Evolutionary conservation across 441 rosid genomes (phyloP).

Genomic region (Populus trichocarpa): DNA sequence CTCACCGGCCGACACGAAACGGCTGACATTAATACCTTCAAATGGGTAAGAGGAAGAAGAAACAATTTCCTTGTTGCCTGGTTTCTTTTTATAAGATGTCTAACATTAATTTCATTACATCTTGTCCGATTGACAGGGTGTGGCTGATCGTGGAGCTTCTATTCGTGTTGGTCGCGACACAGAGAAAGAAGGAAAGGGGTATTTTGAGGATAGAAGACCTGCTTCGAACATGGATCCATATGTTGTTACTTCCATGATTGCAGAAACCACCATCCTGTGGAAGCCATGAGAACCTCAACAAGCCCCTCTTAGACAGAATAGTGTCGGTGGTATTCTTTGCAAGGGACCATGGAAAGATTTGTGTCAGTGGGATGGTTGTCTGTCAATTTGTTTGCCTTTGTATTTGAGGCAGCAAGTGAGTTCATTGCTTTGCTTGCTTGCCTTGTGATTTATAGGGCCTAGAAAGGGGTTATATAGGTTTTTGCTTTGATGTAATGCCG

Average conservation of each 20-base stretch:
- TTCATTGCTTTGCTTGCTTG: neutral
- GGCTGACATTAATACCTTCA: constrained; percentile 63
- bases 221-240: constrained; percentile 69
- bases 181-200: constrained; percentile 53
- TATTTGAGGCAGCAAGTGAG: neutral
- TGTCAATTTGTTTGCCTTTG: neutral
- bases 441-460: neutral
- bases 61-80: too few relatives aligned
- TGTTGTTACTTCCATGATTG: constrained; percentile 40
- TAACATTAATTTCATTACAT: neutral
- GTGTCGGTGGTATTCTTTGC: neutral
- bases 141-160: constrained; percentile 69
- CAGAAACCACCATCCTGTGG: constrained; percentile 55
- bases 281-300: constrained; percentile 19
- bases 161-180: constrained; percentile 67
- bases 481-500: neutral
- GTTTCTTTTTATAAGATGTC: neutral
- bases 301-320: neutral
- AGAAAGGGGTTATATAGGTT: neutral
- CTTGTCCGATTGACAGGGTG: constrained; percentile 36
- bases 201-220: constrained; percentile 67
- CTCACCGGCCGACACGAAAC: constrained; percentile 68
- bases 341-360: neutral
- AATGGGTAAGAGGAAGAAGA: constrained; percentile 42
- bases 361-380: neutral